phyloP scores from a whole-genome alignment of 345 rosid species.

The Populus ilicifolia region DNA sequence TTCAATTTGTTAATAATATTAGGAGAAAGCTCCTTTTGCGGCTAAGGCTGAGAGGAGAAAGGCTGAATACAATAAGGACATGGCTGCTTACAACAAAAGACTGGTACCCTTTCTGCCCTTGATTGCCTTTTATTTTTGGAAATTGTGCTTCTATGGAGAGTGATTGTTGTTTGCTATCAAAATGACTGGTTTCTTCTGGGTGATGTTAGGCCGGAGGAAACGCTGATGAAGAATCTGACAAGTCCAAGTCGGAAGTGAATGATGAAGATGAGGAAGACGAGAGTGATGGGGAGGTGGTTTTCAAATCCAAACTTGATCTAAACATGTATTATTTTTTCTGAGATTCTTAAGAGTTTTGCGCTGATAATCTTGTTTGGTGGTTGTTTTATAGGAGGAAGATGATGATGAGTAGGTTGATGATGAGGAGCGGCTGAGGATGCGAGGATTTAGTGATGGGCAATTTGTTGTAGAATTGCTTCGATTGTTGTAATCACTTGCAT shows the following conservation, averaged over 20 bases:
- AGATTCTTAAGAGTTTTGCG: not conserved
- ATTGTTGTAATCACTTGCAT: constrained; percentile 1
- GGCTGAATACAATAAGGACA: constrained; percentile 54
- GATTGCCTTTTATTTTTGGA: not conserved
- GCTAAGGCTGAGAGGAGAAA: constrained; percentile 58
- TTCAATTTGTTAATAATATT: not conserved
- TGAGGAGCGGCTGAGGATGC: not conserved
- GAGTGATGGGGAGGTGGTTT: constrained; percentile 51
- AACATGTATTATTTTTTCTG: not conserved
- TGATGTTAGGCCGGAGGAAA: constrained; percentile 46
- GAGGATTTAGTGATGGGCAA: constrained; percentile 7
- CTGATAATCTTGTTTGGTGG: not conserved
- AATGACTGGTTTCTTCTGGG: not conserved
- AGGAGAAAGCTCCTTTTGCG: constrained; percentile 69
- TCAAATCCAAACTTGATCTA: no score
- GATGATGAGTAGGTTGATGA: constrained; percentile 40
- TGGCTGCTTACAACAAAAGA: constrained; percentile 60
- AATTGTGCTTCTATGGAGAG: not conserved
- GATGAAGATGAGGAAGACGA: constrained; percentile 49
- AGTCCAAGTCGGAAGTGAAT: constrained; percentile 74
- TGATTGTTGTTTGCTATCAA: not conserved
- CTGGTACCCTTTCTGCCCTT: constrained; percentile 31
- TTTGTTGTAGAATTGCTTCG: constrained; percentile 22
- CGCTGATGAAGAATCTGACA: constrained; percentile 68
- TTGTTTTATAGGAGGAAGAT: constrained; percentile 48